A percentile compares a stretch with the other conserved stretches of the same genome.
Evolutionary conservation across 2,329 filamentous ascomycete species (phyloP).

Genomic region (Exophiala xenobiotica): DNA sequence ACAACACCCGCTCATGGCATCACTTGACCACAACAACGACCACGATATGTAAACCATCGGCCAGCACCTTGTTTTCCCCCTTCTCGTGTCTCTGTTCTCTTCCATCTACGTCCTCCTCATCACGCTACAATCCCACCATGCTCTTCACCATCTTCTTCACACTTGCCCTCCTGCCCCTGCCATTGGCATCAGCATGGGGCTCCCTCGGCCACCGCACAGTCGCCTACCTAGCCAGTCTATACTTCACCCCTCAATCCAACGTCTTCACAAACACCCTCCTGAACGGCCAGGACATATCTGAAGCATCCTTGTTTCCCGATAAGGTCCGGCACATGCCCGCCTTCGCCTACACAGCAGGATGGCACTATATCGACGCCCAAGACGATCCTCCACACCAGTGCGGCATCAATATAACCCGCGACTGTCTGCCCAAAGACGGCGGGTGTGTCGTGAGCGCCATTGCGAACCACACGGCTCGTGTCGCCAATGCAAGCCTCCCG

Average conservation of each 20-base stretch:
- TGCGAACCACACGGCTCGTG: slow-evolving; percentile 49
- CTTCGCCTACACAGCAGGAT: slow-evolving; percentile 28
- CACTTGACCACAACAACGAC: slow-evolving; percentile 19
- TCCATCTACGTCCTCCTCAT: not conserved
- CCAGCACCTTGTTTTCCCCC: not conserved
- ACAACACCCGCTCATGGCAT: slow-evolving; percentile 1
- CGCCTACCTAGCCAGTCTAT: slow-evolving; percentile 50
- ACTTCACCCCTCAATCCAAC: slow-evolving; percentile 23
- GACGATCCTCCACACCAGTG: slow-evolving; percentile 27
- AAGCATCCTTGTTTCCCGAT: slow-evolving; percentile 31
- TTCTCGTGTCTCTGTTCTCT: not conserved
- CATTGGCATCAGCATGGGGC: slow-evolving; percentile 45
- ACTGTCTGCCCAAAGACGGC: slow-evolving; percentile 48
- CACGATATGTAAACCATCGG: slow-evolving; percentile 5
- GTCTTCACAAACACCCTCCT: slow-evolving; percentile 25
- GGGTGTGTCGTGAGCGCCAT: slow-evolving; percentile 54
- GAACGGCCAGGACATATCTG: slow-evolving; percentile 31
- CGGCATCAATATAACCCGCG: slow-evolving; percentile 41
- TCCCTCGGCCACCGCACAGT: slow-evolving; percentile 55
- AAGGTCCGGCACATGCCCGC: slow-evolving; percentile 29
- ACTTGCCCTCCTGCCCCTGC: slow-evolving; percentile 2
- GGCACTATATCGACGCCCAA: slow-evolving; percentile 32
- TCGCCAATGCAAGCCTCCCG: slow-evolving; percentile 37
- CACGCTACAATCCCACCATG: not conserved
- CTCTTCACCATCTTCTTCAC: not conserved